Base-by-base conservation (phyloP, 768 basidiomycete genomes). In the Russula sp. region DNA sequence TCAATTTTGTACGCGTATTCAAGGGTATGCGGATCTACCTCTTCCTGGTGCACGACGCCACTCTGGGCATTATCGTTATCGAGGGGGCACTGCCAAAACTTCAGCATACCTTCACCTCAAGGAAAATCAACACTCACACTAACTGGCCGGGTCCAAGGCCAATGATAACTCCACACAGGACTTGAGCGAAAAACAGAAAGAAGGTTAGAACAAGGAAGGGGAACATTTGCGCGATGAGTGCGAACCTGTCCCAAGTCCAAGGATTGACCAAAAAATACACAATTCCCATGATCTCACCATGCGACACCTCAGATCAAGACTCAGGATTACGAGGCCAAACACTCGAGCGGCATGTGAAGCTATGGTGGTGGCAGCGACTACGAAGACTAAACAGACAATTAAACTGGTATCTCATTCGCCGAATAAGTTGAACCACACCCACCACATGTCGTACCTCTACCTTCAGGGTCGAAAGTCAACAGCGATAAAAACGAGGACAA, bases 401-500 rank as follows among this genome's bases (percentile, higher is more conserved):
- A 60, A 34, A 39, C 9, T 2, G 27, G 8, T 3, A 27, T 31
- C 11, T 16, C 18, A 27, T 27, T 27, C 11, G 22, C 45, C 4
- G 10, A 39, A 55, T 42, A 11, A 22, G 35, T 40, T 49, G 22
- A 51, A 52, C 8, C 8, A 37, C 10, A 52, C 63, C 44, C 22
- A 62, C 59, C 34, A 40, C 64, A 66, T 45, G 59, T 32, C 5
- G 35, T 22, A 13, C 32, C 18, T 8, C 42, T 51, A 47, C 47
- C 35, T 18, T 6, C 40, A 6, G 57, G 27, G 20, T 51, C 7
- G 58, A 59, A 66, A 13, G 44, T 35, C 34, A 66, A 58, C 18
- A 66, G 50, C 22, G 65, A 66, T 20, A 66, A 42, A 42, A 66
- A 66, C 11, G 64, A 55, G 22, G 55, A 56, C 18, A 68, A 47